Evolutionary conservation across 2,329 filamentous ascomycete species (phyloP).

Genomic region (Phialophora verrucosa): DNA sequence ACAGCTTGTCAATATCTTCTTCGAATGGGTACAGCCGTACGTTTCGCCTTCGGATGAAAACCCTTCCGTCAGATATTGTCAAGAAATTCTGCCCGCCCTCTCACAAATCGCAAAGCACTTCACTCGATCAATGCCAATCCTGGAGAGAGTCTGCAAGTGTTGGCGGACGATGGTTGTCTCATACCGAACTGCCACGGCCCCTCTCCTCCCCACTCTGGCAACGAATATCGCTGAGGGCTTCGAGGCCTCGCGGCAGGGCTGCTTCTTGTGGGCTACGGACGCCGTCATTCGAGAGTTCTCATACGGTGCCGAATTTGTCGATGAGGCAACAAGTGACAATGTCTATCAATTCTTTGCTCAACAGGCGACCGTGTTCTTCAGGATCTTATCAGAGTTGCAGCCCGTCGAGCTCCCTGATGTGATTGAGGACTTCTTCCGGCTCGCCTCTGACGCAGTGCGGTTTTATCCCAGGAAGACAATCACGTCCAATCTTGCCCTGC

Average conservation of each 20-base stretch:
- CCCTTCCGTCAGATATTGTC: slow-evolving; percentile 93
- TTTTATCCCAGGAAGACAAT: slow-evolving; percentile 89
- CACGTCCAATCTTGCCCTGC: slow-evolving; percentile 75
- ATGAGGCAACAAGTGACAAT: slow-evolving; percentile 77
- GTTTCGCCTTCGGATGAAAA: slow-evolving; percentile 75
- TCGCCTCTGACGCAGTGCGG: slow-evolving; percentile 87
- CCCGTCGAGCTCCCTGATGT: slow-evolving; percentile 79
- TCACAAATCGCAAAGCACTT: slow-evolving; percentile 88
- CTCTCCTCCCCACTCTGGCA: slow-evolving; percentile 81
- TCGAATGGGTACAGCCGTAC: slow-evolving; percentile 77
- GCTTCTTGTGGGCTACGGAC: slow-evolving; percentile 98
- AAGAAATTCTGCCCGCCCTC: slow-evolving; percentile 88
- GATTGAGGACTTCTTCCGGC: slow-evolving; percentile 95
- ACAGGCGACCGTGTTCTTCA: slow-evolving; percentile 86
- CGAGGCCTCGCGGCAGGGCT: slow-evolving; percentile 83
- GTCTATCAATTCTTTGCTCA: slow-evolving; percentile 96
- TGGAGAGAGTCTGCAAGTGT: slow-evolving; percentile 90
- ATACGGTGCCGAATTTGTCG: slow-evolving; percentile 83
- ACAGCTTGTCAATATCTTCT: slow-evolving; percentile 88
- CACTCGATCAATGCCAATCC: slow-evolving; percentile 81
- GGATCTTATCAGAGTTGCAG: slow-evolving; percentile 83
- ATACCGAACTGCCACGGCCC: slow-evolving; percentile 86
- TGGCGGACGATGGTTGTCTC: slow-evolving; percentile 98
- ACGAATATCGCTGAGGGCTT: slow-evolving; percentile 89
- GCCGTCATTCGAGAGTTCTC: slow-evolving; percentile 95